Evolutionary conservation across 2,329 filamentous ascomycete genomes (phyloP), one percentile per base, ranked within the genome.

Genomic region (Phyllosticta citriasiana): DNA sequence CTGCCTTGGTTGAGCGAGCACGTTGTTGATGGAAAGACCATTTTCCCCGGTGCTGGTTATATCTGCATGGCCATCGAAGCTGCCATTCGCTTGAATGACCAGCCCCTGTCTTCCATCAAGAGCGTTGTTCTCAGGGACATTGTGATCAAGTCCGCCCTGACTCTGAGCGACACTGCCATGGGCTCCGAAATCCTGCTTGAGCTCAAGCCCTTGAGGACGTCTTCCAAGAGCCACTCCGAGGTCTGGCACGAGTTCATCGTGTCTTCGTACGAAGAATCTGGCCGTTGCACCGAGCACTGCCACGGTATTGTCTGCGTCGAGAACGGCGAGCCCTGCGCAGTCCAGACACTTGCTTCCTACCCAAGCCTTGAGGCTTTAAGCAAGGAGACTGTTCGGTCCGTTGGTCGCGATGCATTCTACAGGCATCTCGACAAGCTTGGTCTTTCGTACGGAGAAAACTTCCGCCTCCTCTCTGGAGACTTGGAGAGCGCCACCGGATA

Each of bases 41-140:
- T 81, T 0, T 79, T 78, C 47, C 80, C 80, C 0, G 74, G 66
- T 1, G 75, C 79, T 1, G 79, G 71, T 0, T 80, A 77, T 60
- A 62, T 80, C 0, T 67, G 70, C 3, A 77, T 78, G 67, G 74
- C 72, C 0, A n/a, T 68, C 2, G 68, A 70, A 53, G 68, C 68
- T 61, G 52, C 40, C 1, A 47, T 47, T n/a, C 40, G 40, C 40
- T n/a, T 47, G 40, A 47, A 47, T n/a, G 40, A 47, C 40, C 40
- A 47, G 14, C 40, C 40, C 7, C 40, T 47, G 40, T 47, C 40
- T 47, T 47, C 40, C 40, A 26, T 71, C 33, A 63, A 72, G 24
- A 61, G 71, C 57, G 54, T 65, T 27, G 68, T 67, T 56, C 40
- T 61, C 22, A 27, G 47, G 25, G 59, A 61, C 10, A 47, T 61